Conservation (phyloP, 257 asterid genomes). For the Solanum sparsipilum region DNA sequence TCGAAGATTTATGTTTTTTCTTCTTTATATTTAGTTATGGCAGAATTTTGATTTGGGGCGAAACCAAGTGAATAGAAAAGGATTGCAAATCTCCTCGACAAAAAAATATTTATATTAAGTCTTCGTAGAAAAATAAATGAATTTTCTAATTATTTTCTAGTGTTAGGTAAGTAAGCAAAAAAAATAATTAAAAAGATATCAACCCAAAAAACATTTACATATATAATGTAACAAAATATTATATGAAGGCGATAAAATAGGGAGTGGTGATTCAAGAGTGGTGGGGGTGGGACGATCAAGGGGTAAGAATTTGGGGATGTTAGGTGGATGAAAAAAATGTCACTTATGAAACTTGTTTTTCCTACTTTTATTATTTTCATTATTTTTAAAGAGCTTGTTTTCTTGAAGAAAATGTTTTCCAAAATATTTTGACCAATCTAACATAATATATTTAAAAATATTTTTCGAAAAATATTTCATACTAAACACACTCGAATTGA, state of each 20-base stretch:
- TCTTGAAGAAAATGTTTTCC: background rate
- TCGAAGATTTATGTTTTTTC: background rate
- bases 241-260: background rate
- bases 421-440: background rate
- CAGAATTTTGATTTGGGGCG: background rate
- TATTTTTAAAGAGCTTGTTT: background rate
- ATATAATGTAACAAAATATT: background rate
- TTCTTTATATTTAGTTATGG: background rate
- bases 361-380: too few relatives aligned
- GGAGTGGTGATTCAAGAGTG: background rate
- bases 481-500: background rate
- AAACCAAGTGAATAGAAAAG: too few relatives aligned
- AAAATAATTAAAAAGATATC: too few relatives aligned
- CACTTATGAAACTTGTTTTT: background rate
- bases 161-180: background rate
- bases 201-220: background rate
- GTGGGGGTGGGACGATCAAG: background rate
- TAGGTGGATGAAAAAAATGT: background rate
- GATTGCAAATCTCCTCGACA: too few relatives aligned
- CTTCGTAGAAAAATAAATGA: background rate
- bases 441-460: background rate
- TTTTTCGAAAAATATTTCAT: background rate
- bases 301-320: background rate
- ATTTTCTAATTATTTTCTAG: too few relatives aligned
- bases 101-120: background rate